phyloP scores from a whole-genome alignment of 192 early-diverging fungal species.

The Chytriomyces hyalinus region DNA sequence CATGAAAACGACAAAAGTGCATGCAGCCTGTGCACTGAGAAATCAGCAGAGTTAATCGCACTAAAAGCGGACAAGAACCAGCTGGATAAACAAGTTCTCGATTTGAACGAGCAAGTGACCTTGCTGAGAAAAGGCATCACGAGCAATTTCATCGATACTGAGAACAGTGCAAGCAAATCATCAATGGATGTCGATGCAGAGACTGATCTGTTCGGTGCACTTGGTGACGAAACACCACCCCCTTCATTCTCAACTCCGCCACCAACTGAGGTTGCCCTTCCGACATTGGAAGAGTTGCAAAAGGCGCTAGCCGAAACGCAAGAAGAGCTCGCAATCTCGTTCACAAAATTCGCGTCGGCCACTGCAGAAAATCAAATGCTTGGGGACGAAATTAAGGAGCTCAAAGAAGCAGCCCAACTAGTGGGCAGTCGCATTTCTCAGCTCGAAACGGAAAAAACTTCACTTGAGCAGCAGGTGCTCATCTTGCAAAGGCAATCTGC shows the following conservation, averaged over 20 bases:
- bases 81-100: background rate
- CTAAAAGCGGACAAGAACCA: conserved; percentile 8
- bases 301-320: background rate
- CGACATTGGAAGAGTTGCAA: background rate
- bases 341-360: background rate
- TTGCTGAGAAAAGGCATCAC: background rate
- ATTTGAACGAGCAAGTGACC: background rate
- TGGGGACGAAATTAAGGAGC: conserved; percentile 6
- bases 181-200: conserved; percentile 9
- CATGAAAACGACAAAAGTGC: background rate
- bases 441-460: conserved; percentile 6
- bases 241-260: no score
- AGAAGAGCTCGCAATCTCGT: background rate
- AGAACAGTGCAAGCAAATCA: background rate
- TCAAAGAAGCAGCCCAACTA: background rate
- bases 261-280: no score
- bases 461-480: background rate
- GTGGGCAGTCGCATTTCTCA: background rate
- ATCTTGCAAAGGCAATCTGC: no score
- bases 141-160: background rate
- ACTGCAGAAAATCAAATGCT: conserved; percentile 4
- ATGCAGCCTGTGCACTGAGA: conserved; percentile 8
- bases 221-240: background rate
- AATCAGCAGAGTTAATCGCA: background rate
- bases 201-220: background rate